A percentile compares a stretch with the other conserved stretches of the same genome.
phyloP scores from a whole-genome alignment of 169 alveolate genomes.

The Theileria parva region DNA sequence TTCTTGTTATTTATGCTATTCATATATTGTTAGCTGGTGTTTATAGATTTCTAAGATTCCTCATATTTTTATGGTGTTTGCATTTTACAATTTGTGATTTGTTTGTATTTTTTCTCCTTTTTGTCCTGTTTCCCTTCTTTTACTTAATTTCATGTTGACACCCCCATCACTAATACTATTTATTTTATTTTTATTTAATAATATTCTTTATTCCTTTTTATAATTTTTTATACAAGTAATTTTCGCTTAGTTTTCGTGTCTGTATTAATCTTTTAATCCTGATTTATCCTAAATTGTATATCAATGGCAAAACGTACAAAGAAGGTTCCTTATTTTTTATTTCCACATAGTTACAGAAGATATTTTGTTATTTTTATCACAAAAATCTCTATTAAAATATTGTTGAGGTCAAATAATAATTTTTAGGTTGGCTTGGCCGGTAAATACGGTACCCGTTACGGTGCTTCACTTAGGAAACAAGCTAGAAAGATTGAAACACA shows the following conservation, averaged over 20 bases:
- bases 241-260: background rate
- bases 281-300: background rate
- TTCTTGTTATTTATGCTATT: too few relatives aligned
- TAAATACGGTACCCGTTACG: slow-evolving; percentile 97
- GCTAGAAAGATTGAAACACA: slow-evolving; percentile 93
- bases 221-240: background rate
- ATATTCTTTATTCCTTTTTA: background rate
- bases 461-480: slow-evolving; percentile 96
- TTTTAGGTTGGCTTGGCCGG: slow-evolving; percentile 96
- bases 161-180: slow-evolving; percentile 6
- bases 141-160: background rate
- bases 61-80: background rate
- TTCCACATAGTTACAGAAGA: background rate
- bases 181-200: background rate
- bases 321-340: slow-evolving; percentile 30
- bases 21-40: background rate
- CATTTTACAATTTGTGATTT: background rate
- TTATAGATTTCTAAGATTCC: background rate
- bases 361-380: background rate
- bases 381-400: background rate
- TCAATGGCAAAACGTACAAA: slow-evolving; percentile 68
- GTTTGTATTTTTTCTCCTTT: background rate
- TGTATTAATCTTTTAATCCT: background rate
- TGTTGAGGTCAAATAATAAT: background rate
- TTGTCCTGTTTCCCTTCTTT: background rate